Conservation (phyloP, 2,329 filamentous ascomycete genomes). For the Tolypocladium ophioglossoides region DNA sequence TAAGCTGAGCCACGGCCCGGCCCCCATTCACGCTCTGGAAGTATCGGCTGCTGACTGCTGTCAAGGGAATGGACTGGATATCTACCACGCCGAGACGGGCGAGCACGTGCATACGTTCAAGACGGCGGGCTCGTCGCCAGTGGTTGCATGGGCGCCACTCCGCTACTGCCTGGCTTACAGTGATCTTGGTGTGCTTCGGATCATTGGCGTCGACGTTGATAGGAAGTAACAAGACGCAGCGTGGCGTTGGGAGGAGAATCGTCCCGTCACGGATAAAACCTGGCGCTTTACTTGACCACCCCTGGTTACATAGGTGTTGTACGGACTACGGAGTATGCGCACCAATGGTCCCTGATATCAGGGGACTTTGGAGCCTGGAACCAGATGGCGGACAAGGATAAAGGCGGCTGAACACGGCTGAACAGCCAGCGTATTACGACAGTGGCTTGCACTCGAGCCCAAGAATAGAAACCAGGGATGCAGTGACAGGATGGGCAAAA, state of each 20-base stretch:
- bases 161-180: conserved; percentile 66
- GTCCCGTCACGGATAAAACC: background rate
- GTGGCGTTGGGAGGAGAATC: too few species aligned
- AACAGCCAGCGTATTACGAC: background rate
- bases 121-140: conserved; percentile 50
- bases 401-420: background rate
- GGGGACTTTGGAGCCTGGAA: background rate
- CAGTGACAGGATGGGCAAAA: background rate
- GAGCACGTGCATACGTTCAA: conserved; percentile 64
- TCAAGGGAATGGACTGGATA: conserved; percentile 50
- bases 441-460: background rate
- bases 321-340: too few species aligned
- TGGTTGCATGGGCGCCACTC: conserved; percentile 67
- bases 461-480: background rate
- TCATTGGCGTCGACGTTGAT: conserved; percentile 49
- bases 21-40: background rate
- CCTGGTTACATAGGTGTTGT: background rate
- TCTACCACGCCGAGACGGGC: conserved; percentile 64
- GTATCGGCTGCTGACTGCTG: background rate
- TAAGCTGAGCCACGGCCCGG: background rate
- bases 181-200: conserved; percentile 57
- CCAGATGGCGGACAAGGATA: background rate
- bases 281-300: background rate
- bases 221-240: conserved; percentile 17
- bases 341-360: background rate